Evolutionary conservation across 768 basidiomycete species (phyloP), one percentile per base, ranked within the genome.

Genomic region (Asterophora lycoperdoides): DNA sequence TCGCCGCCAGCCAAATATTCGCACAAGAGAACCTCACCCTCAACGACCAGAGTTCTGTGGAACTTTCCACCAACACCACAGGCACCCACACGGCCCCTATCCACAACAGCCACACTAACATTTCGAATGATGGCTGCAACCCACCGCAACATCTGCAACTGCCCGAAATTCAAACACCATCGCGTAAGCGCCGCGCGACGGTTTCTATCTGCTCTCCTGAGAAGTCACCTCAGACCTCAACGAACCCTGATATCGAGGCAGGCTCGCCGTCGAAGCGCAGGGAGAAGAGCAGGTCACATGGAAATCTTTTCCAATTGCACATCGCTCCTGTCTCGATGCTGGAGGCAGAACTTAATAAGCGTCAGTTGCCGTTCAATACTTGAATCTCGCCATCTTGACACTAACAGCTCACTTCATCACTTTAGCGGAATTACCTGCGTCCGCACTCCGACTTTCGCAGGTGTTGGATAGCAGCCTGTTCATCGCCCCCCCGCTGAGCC

Each of bases 1-100:
- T 83, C 15, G 74, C 82, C 23, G 86, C 84, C 1, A 85, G 77
- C 57, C 77, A 89, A 62, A 88, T 91, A 20, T 88, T 89, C 57
- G 64, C 72, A 0, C 71, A 78, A 40, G 75, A 76, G 46, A 66
- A 23, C 23, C 23, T 23, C 23, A 66, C 3, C 23, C 23, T 23
- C 23, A 23, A 65, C 38, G 69, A 71, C 41, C 66, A 66, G 35
- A 61, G 65, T 15, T 64, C 67, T 51, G 44, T 53, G 14, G 68
- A 71, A 52, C 63, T 64, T 46, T 72, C 65, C 23, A 23, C 23
- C 49, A 61, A 63, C 53, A 59, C 62, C 33, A 72, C 68, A 9
- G 60, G 61, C 51, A 58, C 62, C n/a, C 64, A 62, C 40, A 59
- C 68, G 6, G 23, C 23, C 23, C 23, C 23, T 30, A 60, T 64